Conservation (phyloP, 139 green algal genomes). For the Asterochloris sp. region DNA sequence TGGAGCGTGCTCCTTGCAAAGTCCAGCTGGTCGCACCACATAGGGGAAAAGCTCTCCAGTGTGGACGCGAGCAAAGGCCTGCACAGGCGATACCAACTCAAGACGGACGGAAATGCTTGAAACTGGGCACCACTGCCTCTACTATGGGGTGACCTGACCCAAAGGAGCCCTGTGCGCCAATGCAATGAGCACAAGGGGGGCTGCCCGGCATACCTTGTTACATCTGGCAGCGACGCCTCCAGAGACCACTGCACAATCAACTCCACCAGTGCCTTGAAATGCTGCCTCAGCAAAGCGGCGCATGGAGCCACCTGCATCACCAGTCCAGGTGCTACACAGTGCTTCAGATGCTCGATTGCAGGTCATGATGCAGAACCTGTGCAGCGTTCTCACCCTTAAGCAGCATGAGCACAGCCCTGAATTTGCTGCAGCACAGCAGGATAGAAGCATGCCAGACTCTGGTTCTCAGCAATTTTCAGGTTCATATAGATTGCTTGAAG, state of each 20-base stretch:
- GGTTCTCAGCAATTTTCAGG: not conserved
- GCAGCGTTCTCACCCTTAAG: not conserved
- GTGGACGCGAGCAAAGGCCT: constrained; percentile 21
- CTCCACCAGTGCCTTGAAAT: constrained; percentile 38
- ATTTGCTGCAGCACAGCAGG: not conserved
- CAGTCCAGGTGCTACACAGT: not conserved
- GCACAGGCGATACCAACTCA: not conserved
- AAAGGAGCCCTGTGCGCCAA: not conserved
- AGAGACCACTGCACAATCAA: constrained; percentile 54
- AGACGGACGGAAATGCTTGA: no score
- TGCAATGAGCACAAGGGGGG: not conserved
- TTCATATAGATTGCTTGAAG: not conserved
- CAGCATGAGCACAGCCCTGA: not conserved
- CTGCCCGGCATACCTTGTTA: not conserved
- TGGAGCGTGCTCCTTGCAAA: constrained; percentile 1
- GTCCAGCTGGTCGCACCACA: constrained; percentile 19
- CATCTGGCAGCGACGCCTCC: constrained; percentile 18
- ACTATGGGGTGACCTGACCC: no score
- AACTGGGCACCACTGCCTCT: no score
- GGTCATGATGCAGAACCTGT: not conserved
- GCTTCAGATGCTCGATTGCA: not conserved
- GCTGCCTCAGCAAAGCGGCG: constrained; percentile 20
- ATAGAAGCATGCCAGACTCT: not conserved
- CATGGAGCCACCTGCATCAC: constrained; percentile 22
- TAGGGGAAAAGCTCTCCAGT: constrained; percentile 12